A percentile compares a stretch with the other conserved stretches of the same genome.
Evolutionary conservation across 1,139 yeast species (phyloP).

Genomic region (Suhomyces bolitotheri): DNA sequence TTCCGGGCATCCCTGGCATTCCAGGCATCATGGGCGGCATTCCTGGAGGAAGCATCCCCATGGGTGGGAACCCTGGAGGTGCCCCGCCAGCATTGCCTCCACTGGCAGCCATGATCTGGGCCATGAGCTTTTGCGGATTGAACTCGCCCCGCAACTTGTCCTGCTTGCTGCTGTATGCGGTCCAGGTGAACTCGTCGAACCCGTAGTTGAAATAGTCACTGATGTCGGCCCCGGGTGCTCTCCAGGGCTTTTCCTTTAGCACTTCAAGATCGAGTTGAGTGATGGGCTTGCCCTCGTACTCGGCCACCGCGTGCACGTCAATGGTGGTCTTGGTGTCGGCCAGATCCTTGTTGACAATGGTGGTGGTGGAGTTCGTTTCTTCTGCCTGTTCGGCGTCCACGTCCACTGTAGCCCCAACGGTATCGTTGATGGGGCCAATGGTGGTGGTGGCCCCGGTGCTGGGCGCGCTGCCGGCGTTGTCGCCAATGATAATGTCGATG

Average conservation of each 20-base stretch:
- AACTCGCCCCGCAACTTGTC: constrained; percentile 79
- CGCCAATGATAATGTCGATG: constrained; percentile 40
- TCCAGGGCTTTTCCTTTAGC: constrained; percentile 94
- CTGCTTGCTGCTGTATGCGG: constrained; percentile 86
- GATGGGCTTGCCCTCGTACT: constrained; percentile 78
- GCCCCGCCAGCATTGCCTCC: constrained; percentile 14
- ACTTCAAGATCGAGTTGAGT: constrained; percentile 82
- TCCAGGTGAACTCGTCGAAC: constrained; percentile 95
- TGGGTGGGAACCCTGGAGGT: constrained; percentile 24
- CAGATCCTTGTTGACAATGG: constrained; percentile 36
- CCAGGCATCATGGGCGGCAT: constrained; percentile 35
- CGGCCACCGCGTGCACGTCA: constrained; percentile 78
- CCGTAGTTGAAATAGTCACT: constrained; percentile 96
- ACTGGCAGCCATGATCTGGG: constrained; percentile 39
- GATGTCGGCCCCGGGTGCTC: constrained; percentile 93
- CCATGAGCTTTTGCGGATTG: constrained; percentile 59
- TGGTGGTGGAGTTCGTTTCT: constrained; percentile 37
- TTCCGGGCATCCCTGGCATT: constrained; percentile 26
- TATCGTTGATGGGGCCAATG: constrained; percentile 24
- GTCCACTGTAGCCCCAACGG: constrained; percentile 14
- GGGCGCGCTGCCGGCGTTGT: constrained; percentile 28
- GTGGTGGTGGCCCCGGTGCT: constrained; percentile 20
- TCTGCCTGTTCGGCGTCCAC: constrained; percentile 28
- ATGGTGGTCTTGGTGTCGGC: constrained; percentile 44
- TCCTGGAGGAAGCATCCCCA: constrained; percentile 24